phyloP scores from a whole-genome alignment of 2,329 filamentous ascomycete genomes.

The Colletotrichum somersetense region DNA sequence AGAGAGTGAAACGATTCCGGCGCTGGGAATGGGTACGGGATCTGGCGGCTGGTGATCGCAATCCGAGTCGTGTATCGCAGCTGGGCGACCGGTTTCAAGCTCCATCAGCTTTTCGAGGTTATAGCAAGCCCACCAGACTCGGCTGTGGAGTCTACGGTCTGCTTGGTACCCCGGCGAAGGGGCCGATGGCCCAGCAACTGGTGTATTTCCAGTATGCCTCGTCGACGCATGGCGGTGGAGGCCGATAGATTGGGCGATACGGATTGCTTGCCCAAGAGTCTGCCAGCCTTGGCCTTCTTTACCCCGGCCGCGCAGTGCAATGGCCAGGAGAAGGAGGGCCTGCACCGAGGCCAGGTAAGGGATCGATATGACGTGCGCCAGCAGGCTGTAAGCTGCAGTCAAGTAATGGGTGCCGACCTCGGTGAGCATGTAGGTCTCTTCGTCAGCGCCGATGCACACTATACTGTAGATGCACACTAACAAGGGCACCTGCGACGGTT shows the following conservation, averaged over 20 bases:
- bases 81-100: constrained; percentile 45
- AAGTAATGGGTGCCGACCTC: constrained; percentile 40
- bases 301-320: constrained; percentile 40
- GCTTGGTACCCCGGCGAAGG: constrained; percentile 21
- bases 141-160: constrained; percentile 59
- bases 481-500: constrained; percentile 19
- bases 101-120: constrained; percentile 57
- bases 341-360: constrained; percentile 45
- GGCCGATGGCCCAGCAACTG: constrained; percentile 16
- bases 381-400: constrained; percentile 41
- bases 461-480: constrained; percentile 42
- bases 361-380: constrained; percentile 42
- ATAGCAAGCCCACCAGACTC: constrained; percentile 67
- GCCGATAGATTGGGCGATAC: constrained; percentile 46
- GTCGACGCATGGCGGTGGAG: constrained; percentile 43
- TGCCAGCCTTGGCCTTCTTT: constrained; percentile 48
- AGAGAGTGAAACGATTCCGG: background rate
- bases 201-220: background rate
- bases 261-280: constrained; percentile 45
- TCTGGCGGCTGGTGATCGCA: constrained; percentile 34
- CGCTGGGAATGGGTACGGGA: background rate
- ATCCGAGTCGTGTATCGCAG: constrained; percentile 42
- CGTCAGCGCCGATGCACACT: constrained; percentile 43
- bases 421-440: constrained; percentile 32
- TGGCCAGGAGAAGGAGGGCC: constrained; percentile 42